phyloP scores from a whole-genome alignment of 2,329 filamentous ascomycete genomes.

The Clonostachys solani region DNA sequence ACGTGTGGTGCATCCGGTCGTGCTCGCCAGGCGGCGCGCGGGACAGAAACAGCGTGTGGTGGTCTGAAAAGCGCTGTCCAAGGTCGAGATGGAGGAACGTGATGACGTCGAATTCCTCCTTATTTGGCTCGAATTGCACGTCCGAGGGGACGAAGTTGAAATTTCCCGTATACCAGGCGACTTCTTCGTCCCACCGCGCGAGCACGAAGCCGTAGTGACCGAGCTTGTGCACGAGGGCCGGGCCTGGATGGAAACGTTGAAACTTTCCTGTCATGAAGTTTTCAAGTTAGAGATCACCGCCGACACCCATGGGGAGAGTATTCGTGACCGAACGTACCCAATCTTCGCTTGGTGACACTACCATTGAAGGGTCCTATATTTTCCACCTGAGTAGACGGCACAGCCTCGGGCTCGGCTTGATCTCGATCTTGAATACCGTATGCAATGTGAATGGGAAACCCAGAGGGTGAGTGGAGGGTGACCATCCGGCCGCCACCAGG shows the following conservation, averaged over 20 bases:
- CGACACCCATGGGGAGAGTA: neutral
- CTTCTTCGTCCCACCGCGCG: conserved; percentile 20
- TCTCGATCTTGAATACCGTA: conserved; percentile 5
- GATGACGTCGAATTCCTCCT: conserved; percentile 12
- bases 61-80: conserved; percentile 43
- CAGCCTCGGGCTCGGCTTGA: conserved; percentile 9
- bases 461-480: conserved; percentile 23
- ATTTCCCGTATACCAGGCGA: conserved; percentile 28
- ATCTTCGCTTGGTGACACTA: conserved; percentile 1
- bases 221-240: conserved; percentile 27
- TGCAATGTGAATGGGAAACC: conserved; percentile 18
- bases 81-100: conserved; percentile 51
- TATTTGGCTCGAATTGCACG: conserved; percentile 8
- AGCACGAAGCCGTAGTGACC: conserved; percentile 31
- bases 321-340: neutral
- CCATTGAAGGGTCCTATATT: conserved; percentile 5
- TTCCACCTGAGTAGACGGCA: neutral
- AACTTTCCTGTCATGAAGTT: conserved; percentile 14
- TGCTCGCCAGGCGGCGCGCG: conserved; percentile 11
- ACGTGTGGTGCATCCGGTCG: conserved; percentile 13
- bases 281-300: neutral
- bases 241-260: conserved; percentile 22
- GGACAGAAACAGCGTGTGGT: conserved; percentile 49
- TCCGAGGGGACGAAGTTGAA: conserved; percentile 37
- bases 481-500: conserved; percentile 30